These are phyloP conservation scores for Metschnikowia cubensis DNA, from an alignment of 805 yeast genomes.

Conservation along the genomic window DNA sequence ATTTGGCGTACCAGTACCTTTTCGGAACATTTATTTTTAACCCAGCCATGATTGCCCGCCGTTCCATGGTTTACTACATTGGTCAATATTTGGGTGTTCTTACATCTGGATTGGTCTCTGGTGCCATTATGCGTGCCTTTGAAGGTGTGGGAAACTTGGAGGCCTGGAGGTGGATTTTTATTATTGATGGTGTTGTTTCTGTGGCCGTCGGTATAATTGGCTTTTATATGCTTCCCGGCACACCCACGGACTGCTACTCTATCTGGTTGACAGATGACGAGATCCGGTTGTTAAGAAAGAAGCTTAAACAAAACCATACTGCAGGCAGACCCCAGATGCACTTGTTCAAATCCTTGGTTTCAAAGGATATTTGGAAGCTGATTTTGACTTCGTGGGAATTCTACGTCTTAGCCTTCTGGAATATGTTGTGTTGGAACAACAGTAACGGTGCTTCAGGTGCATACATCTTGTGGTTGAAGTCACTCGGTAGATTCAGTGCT, in stretches of 20 bases:
- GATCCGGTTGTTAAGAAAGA: slow-evolving; percentile 35
- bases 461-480: slow-evolving; percentile 55
- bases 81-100: slow-evolving; percentile 30
- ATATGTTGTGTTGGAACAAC: slow-evolving; percentile 60
- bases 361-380: slow-evolving; percentile 44
- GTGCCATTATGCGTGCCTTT: slow-evolving; percentile 17
- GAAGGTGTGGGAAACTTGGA: slow-evolving; percentile 13
- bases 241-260: slow-evolving; percentile 18
- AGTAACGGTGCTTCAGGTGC: slow-evolving; percentile 54
- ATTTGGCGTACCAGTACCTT: slow-evolving; percentile 25
- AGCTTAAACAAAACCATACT: slow-evolving; percentile 16
- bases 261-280: slow-evolving; percentile 18
- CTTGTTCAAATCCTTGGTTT: slow-evolving; percentile 14
- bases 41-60: slow-evolving; percentile 22
- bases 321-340: slow-evolving; percentile 17
- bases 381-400: slow-evolving; percentile 57
- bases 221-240: slow-evolving; percentile 20
- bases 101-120: slow-evolving; percentile 27
- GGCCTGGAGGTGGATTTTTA: slow-evolving; percentile 20
- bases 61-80: slow-evolving; percentile 24
- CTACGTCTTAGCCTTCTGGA: slow-evolving; percentile 51
- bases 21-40: slow-evolving; percentile 24
- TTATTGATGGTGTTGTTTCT: slow-evolving; percentile 17
- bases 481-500: slow-evolving; percentile 22
- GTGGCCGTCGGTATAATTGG: slow-evolving; percentile 16